Conservation (phyloP, 176 grass and related monocot species). For the Aegilops speltoides region DNA sequence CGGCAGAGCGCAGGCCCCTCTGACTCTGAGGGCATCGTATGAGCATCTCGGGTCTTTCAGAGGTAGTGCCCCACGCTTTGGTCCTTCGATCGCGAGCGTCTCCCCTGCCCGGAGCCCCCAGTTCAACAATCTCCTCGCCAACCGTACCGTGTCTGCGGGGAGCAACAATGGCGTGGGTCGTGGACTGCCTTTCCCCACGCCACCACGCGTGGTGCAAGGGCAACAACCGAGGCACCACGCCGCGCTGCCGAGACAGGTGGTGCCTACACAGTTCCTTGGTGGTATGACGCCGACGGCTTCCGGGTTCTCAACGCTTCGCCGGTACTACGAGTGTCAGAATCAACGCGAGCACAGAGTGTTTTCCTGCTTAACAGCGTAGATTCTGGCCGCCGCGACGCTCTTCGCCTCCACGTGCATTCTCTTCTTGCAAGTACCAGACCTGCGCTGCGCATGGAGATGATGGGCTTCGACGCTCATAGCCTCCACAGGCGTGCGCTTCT, state of each 20-base stretch:
- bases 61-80: neutral
- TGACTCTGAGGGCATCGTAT: neutral
- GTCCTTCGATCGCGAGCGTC: neutral
- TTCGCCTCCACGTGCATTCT: neutral
- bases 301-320: neutral
- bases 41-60: neutral
- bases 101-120: neutral
- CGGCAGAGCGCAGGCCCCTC: too few relatives aligned
- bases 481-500: neutral
- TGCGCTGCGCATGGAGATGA: too few relatives aligned
- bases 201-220: neutral
- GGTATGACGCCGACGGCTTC: neutral
- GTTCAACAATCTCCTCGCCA: neutral
- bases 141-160: neutral
- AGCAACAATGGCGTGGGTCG: neutral
- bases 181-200: neutral
- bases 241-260: too few relatives aligned
- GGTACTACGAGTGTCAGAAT: neutral
- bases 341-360: neutral
- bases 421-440: neutral
- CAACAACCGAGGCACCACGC: neutral
- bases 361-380: neutral
- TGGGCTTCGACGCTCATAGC: neutral
- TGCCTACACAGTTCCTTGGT: neutral
- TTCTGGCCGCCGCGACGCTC: too few relatives aligned